A percentile compares a stretch with the other conserved stretches of the same genome.
These are phyloP conservation scores for Tuber aestivum DNA, from an alignment of 495 filamentous ascomycete genomes.

Conservation along the genomic window DNA sequence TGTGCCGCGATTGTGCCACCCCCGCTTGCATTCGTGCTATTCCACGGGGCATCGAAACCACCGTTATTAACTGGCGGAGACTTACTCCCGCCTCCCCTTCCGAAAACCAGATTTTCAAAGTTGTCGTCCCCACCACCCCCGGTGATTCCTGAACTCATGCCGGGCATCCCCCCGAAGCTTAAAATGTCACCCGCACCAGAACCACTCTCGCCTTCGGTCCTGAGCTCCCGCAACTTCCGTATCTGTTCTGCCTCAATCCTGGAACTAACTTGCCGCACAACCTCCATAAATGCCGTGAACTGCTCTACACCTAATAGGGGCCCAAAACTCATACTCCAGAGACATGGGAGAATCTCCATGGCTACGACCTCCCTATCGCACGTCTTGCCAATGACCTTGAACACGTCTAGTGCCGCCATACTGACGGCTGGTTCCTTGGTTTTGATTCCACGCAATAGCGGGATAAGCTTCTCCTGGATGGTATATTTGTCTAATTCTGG, in stretches of 20 bases:
- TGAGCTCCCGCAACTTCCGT: conserved; percentile 78
- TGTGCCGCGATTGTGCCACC: conserved; percentile 42
- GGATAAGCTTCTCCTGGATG: conserved; percentile 92
- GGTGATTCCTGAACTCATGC: conserved; percentile 18
- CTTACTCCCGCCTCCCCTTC: conserved; percentile 45
- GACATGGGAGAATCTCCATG: conserved; percentile 75
- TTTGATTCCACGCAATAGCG: conserved; percentile 84
- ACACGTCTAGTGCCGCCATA: conserved; percentile 83
- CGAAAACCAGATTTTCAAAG: conserved; percentile 84
- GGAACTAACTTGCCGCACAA: conserved; percentile 72
- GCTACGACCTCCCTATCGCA: conserved; percentile 92
- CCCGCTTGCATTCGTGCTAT: conserved; percentile 39
- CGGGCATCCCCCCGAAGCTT: conserved; percentile 51
- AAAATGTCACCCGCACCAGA: conserved; percentile 55
- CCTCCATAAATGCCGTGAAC: conserved; percentile 78
- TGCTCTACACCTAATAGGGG: conserved; percentile 74
- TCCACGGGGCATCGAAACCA: not conserved
- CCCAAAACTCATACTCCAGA: conserved; percentile 90
- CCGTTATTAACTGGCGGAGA: conserved; percentile 1
- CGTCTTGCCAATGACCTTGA: conserved; percentile 67
- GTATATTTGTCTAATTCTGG: conserved; percentile 93
- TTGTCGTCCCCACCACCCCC: conserved; percentile 47
- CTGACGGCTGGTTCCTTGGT: conserved; percentile 96
- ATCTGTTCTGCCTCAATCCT: conserved; percentile 82
- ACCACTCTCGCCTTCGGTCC: conserved; percentile 35